Percentiles rank a stretch among this genome's conserved stretches.
Conservation (phyloP, 2,329 filamentous ascomycete species). For the Amphichorda felina region DNA sequence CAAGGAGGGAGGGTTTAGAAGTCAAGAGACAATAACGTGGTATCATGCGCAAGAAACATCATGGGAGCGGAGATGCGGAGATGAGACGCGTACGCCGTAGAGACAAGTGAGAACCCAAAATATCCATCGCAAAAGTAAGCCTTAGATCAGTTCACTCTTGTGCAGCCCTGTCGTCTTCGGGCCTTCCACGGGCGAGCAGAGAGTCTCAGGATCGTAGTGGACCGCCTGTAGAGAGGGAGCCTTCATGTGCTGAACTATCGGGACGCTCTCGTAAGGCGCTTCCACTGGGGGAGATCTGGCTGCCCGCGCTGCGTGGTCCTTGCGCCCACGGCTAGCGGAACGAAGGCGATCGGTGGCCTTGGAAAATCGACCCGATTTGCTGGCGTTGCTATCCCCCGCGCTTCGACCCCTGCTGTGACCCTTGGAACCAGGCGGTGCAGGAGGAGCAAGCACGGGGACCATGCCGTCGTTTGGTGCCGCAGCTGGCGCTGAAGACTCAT, state of each 20-base stretch:
- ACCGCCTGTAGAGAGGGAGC: constrained; percentile 16
- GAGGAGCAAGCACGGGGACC: constrained; percentile 32
- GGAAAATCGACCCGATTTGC: constrained; percentile 39
- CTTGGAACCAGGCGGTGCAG: constrained; percentile 25
- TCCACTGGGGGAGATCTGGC: constrained; percentile 15
- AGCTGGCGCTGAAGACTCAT: constrained; percentile 24
- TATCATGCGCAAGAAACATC: too few relatives aligned
- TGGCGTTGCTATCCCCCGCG: constrained; percentile 43
- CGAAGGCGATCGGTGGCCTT: constrained; percentile 49
- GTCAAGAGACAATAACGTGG: too few relatives aligned
- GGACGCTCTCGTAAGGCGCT: constrained; percentile 29
- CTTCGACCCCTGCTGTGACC: constrained; percentile 43
- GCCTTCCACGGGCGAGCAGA: constrained; percentile 19
- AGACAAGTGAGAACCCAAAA: too few relatives aligned
- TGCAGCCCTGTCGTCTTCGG: constrained; percentile 18
- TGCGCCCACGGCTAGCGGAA: constrained; percentile 44
- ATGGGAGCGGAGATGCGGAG: too few relatives aligned
- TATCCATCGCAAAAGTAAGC: too few relatives aligned
- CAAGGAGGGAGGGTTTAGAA: too few relatives aligned
- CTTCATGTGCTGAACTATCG: constrained; percentile 15
- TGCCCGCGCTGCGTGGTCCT: constrained; percentile 20
- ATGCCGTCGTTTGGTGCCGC: constrained; percentile 27
- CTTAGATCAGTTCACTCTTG: constrained; percentile 44
- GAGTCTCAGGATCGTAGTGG: constrained; percentile 22
- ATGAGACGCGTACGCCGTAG: too few relatives aligned